These are phyloP conservation scores for Saccharomycopsis fibuligera DNA, from an alignment of 805 yeast genomes.

Conservation along the genomic window DNA sequence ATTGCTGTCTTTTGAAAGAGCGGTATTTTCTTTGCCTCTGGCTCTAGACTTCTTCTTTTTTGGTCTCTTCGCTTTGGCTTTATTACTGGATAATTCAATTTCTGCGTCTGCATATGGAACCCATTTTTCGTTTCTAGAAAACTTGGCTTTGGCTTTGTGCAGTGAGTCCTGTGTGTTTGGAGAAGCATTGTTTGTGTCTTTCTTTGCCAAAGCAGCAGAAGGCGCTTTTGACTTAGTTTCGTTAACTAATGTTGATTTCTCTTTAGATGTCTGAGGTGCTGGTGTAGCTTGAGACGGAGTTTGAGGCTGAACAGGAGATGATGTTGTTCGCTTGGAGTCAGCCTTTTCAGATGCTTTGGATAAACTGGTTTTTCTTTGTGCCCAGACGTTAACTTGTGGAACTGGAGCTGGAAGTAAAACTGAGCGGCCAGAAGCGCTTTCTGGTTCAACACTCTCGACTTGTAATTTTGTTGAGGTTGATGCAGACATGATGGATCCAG, in stretches of 20 bases:
- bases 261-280: neutral
- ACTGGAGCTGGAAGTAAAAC: constrained; percentile 21
- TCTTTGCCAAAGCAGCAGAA: too few relatives aligned
- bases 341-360: too few relatives aligned
- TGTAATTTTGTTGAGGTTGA: too few relatives aligned
- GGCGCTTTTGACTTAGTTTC: too few relatives aligned
- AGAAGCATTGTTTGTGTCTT: neutral
- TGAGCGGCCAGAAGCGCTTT: constrained; percentile 8
- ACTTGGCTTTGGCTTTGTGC: constrained; percentile 9
- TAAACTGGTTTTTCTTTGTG: constrained; percentile 11
- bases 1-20: too few relatives aligned
- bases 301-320: neutral
- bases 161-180: neutral
- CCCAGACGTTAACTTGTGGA: constrained; percentile 19
- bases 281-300: neutral
- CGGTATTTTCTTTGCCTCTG: neutral
- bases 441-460: neutral
- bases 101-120: constrained; percentile 20
- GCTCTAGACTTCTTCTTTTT: constrained; percentile 2
- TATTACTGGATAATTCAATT: constrained; percentile 16
- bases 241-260: too few relatives aligned
- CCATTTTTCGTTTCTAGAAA: constrained; percentile 18
- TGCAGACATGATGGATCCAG: too few relatives aligned
- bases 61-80: constrained; percentile 3
- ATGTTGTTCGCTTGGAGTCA: neutral